Evolutionary conservation across 306 rosid species (phyloP), one percentile per base, ranked within the genome.

Genomic region (Castanea crenata): DNA sequence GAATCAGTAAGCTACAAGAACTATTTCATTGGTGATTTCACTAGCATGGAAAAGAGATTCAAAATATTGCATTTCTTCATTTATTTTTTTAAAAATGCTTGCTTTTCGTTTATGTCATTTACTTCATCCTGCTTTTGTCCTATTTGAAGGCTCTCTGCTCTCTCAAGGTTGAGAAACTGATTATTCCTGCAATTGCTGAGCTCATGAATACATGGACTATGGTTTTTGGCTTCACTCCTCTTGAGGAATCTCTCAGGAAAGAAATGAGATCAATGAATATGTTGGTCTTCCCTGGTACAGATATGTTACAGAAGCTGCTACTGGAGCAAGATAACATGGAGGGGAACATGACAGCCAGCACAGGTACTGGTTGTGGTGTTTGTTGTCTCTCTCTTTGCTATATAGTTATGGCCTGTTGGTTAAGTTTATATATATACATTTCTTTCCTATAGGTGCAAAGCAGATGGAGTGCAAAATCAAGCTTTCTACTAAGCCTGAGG

Each of bases 221-320:
- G 68, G 86, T 76, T 85, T 94, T 94, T 84, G 97, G 97, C 80
- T 94, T 92, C 89, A 91, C 85, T 19, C 88, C 85, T 82, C 84
- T 92, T 57, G 90, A 91, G 84, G 91, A 89, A 76, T 80, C 93
- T 27, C 92, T 94, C 74, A 92, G 89, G 86, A 88, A 85, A 77
- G 94, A 91, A 77, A 90, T 89, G 90, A 85, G 89, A 74, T 86
- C 90, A 49, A 80, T 94, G 89, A 94, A 94, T 85, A 92, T 94
- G 94, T 75, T 95, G 82, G 96, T 91, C 74, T 95, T 95, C 92
- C 99, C 98, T 67, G 99, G 99, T 64, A 93, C 91, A 82, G 96
- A 92, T 89, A 89, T 96, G 99, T 87, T 93, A 80, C 94, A 93
- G 87, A 96, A 96, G 91, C 73, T 88, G 82, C 77, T 95, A 21